Base-by-base conservation (phyloP, 306 rosid genomes). In the Carpinus fangiana region DNA sequence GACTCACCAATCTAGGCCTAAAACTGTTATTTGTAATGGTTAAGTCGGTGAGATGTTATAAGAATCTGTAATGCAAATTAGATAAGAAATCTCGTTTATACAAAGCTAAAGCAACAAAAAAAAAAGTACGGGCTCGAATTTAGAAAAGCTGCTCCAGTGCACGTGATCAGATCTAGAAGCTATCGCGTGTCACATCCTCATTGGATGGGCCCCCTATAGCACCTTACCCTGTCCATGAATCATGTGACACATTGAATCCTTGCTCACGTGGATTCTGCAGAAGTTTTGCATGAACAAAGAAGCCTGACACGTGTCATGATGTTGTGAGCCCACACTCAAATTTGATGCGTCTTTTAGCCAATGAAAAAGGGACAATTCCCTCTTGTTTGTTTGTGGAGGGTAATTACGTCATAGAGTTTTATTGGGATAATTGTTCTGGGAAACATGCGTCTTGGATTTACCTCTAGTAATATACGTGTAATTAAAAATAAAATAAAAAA, bases 241-340 rank as follows among this genome's bases (percentile, higher is more conserved):
- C 88, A 84, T 70, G 86, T 88, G 88, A 85, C 66, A 12, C 38
- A 14, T 52, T 68, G 77, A 70, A 7, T 31, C 82, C 76, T 26
- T 41, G 70, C 83, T 88, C 90, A 84, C 90, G 88, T 88, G 87
- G 89, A 65, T 79, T 18, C 90, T 81, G 83, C 56, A 45, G 79
- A 77, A 20, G 80, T 21, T n/a, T 52, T 56, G 87, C 83, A 82
- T 74, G 77, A 38, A 72, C 88, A 82, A 78, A 76, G 75, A 72
- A 54, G 12, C 2, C 0, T 18, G 48, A 82, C 85, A 90, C 90
- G 89, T 86, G 91, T 78, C 85, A 57, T 62, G 3, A 77, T 57
- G 11, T 11, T 0, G 73, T 72, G 74, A 71, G 72, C 2, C 34
- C 43, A 20, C 73, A 68, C 78, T 65, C 12, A 79, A 52, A 46